Evolutionary conservation across 345 rosid species (phyloP).

Genomic region (Nasturtium officinale): DNA sequence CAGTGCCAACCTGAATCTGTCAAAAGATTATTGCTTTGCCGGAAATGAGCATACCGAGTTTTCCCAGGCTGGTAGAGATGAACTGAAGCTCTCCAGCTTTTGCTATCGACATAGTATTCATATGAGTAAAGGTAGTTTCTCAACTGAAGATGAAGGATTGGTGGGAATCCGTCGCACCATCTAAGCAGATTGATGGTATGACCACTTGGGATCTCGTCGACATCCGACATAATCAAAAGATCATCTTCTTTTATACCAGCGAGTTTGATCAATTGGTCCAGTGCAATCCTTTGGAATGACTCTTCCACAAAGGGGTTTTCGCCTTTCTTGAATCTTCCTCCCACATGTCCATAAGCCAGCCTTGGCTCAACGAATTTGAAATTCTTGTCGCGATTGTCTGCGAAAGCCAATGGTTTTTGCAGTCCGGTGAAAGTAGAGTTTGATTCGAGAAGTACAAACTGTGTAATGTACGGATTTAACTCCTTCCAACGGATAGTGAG

Average conservation of each 20-base stretch:
- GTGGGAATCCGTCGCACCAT: conserved; percentile 84
- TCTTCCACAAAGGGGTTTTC: conserved; percentile 93
- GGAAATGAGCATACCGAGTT: conserved; percentile 79
- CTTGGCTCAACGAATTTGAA: conserved; percentile 71
- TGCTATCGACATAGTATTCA: conserved; percentile 65
- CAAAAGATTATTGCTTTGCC: conserved; percentile 68
- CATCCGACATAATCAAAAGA: conserved; percentile 93
- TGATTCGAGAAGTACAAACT: conserved; percentile 86
- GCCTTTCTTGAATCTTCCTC: conserved; percentile 76
- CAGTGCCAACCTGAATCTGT: conserved; percentile 94
- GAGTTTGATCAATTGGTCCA: conserved; percentile 72
- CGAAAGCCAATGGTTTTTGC: conserved; percentile 60
- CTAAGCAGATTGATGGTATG: conserved; percentile 84
- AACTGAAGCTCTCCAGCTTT: conserved; percentile 93
- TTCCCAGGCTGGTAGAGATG: conserved; percentile 67
- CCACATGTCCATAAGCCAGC: conserved; percentile 71
- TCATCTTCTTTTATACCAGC: conserved; percentile 86
- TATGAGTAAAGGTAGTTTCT: conserved; percentile 82
- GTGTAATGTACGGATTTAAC: conserved; percentile 70
- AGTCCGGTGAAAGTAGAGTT: conserved; percentile 85
- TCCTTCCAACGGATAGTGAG: conserved; percentile 85
- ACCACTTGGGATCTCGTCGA: conserved; percentile 88
- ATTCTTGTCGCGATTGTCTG: conserved; percentile 47
- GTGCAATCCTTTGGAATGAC: conserved; percentile 83
- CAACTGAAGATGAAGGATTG: conserved; percentile 81